Conservation (phyloP, 345 rosid species). For the Salix koriyanagi region DNA sequence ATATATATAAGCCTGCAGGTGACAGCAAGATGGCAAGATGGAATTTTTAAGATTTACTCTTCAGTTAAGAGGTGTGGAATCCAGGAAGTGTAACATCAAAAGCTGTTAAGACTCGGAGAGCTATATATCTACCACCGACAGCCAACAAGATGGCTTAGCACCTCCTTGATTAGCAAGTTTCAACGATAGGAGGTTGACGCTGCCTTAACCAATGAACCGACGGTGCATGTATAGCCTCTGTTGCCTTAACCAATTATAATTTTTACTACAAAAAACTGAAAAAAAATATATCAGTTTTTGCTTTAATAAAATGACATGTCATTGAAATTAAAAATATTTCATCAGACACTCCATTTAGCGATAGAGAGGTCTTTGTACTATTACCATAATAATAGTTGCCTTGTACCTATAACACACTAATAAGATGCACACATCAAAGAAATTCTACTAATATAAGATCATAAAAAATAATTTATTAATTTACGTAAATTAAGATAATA, state of each 20-base stretch:
- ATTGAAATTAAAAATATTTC: no score
- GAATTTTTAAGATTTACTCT: no score
- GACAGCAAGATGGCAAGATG: no score
- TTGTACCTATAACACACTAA: no score
- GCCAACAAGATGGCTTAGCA: constrained; percentile 21
- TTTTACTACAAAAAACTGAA: background rate
- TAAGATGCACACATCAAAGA: background rate
- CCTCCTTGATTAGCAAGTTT: constrained; percentile 33
- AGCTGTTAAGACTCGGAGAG: constrained; percentile 23
- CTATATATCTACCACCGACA: constrained; percentile 22
- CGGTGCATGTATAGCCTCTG: background rate
- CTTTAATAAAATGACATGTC: background rate
- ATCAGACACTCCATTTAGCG: no score
- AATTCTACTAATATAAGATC: no score
- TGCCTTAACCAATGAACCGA: constrained; percentile 1
- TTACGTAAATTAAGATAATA: no score
- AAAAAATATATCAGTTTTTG: background rate
- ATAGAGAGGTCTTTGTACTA: no score
- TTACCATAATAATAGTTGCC: background rate
- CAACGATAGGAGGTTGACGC: constrained; percentile 23
- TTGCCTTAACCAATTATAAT: background rate
- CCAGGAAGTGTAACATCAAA: constrained; percentile 20
- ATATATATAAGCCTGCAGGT: no score
- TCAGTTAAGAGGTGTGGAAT: background rate
- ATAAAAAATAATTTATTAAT: no score